Evolutionary conservation across 345 rosid genomes (phyloP), one percentile per base, ranked within the genome.

Genomic region (Syzygium aqueum): DNA sequence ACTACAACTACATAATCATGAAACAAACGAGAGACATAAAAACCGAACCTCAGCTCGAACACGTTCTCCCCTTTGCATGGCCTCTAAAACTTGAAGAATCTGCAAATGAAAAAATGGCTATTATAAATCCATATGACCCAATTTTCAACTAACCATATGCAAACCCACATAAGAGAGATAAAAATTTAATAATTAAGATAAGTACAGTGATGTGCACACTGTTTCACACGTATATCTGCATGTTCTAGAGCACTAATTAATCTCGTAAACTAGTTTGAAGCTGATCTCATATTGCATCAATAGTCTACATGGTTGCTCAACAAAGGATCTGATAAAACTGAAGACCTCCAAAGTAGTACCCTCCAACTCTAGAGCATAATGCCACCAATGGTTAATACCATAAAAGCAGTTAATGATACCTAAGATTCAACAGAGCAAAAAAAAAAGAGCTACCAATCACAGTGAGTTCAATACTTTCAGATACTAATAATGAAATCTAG

Each of bases 11-110:
- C 27, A 73, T 59, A 57, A 46, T 85, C 23, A 73, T 25, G 46
- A 52, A 43, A 57, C 43, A 84, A 87, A 82, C 46, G 54, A 86
- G 54, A 86, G 50, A 86, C 88, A 53, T 87, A 49, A 85, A 87
- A 89, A 77, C 67, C 94, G 86, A 92, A 96, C 99, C 98, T 97
- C 98, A 86, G 91, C 87, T 85, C 93, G 92, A 88, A 95, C 73
- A 89, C 91, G 93, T 89, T 94, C 98, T 84, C 96, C 97, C 90
- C 98, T 92, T 87, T 95, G 95, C 94, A 96, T 91, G 89, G 96
- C 96, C 86, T 88, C 92, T 94, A 96, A 88, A 89, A 93, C 98
- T 89, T 94, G 98, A 86, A 96, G 98, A 88, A 97, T 92, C 99
- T 95, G 95, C 53, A 17, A 89, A 80, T 91, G 87, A 51, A 91